These are phyloP conservation scores for Coniochaeta prunicola DNA, from an alignment of 2,329 filamentous ascomycete genomes.

Conservation along the genomic window DNA sequence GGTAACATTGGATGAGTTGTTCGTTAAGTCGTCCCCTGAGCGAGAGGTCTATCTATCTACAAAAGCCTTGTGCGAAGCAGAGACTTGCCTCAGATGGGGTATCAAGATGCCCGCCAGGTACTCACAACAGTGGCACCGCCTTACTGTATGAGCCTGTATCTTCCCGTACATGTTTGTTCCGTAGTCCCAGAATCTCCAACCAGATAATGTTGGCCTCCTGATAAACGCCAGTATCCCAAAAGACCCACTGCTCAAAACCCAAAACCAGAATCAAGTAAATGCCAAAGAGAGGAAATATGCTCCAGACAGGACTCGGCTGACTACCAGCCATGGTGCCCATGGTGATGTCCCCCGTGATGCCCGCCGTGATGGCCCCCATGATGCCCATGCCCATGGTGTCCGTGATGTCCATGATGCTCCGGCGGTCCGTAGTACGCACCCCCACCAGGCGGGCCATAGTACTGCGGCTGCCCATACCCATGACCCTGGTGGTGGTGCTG, in stretches of 20 bases:
- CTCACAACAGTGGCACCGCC: no score
- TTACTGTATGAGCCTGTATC: no score
- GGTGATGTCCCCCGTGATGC: not conserved
- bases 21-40: no score
- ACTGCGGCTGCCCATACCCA: not conserved
- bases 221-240: not conserved
- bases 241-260: not conserved
- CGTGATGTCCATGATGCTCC: not conserved
- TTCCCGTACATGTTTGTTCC: no score
- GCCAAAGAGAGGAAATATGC: no score
- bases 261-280: no score
- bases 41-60: not conserved
- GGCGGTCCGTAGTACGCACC: not conserved
- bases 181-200: not conserved
- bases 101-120: not conserved
- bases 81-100: not conserved
- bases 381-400: not conserved
- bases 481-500: not conserved
- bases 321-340: not conserved
- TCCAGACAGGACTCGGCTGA: no score
- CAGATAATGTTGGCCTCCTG: not conserved
- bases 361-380: not conserved
- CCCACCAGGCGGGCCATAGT: not conserved
- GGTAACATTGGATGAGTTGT: no score
- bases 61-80: not conserved